Evolutionary conservation across 2,329 filamentous ascomycete species (phyloP).

Genomic region (Paraconiothyrium sp.): DNA sequence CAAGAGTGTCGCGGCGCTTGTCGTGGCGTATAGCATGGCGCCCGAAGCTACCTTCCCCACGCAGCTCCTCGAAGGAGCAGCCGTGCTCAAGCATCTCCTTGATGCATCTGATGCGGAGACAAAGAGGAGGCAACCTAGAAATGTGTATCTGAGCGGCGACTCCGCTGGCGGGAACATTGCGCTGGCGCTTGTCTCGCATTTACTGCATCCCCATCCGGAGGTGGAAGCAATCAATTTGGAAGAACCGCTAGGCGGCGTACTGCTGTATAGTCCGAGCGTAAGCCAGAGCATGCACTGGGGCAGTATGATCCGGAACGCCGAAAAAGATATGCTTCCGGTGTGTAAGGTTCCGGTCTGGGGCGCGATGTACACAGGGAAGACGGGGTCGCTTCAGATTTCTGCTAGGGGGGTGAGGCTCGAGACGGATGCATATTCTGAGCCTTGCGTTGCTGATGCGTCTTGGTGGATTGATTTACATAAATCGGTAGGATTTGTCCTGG

Average conservation of each 20-base stretch:
- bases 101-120: constrained; percentile 20
- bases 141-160: constrained; percentile 29
- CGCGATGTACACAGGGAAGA: constrained; percentile 28
- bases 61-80: constrained; percentile 32
- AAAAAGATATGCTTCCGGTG: constrained; percentile 21
- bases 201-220: constrained; percentile 35
- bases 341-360: constrained; percentile 24
- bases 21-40: constrained; percentile 32
- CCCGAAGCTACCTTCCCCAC: constrained; percentile 34
- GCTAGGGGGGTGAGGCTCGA: constrained; percentile 21
- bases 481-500: constrained; percentile 22
- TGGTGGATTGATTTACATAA: constrained; percentile 22
- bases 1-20: constrained; percentile 26
- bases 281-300: constrained; percentile 23
- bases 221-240: constrained; percentile 24
- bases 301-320: constrained; percentile 26
- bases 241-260: constrained; percentile 12
- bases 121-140: constrained; percentile 3
- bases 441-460: constrained; percentile 19
- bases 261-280: constrained; percentile 31
- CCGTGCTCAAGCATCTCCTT: constrained; percentile 30
- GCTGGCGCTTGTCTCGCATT: constrained; percentile 34
- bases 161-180: constrained; percentile 33
- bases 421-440: constrained; percentile 26
- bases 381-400: constrained; percentile 16